These are phyloP conservation scores for Zelopaecilomyces penicillatus DNA, from an alignment of 2,329 filamentous ascomycete species.

Conservation along the genomic window DNA sequence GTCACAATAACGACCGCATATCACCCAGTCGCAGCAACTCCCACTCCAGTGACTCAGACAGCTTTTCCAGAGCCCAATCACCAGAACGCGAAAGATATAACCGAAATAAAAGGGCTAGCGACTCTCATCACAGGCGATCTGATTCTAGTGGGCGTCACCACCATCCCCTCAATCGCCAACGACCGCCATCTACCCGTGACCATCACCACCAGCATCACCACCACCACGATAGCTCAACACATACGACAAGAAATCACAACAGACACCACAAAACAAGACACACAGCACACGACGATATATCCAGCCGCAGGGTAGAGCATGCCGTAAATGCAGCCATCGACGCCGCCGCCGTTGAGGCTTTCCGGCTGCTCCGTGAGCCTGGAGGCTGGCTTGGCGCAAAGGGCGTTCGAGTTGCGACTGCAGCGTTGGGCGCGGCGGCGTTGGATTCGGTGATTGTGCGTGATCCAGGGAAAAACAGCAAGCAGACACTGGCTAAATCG, in stretches of 20 bases:
- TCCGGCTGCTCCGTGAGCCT: conserved; percentile 28
- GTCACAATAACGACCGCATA: background rate
- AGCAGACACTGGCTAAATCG: conserved; percentile 12
- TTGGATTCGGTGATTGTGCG: conserved; percentile 24
- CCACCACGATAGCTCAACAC: too few species aligned
- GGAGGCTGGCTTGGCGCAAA: conserved; percentile 31
- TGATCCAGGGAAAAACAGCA: conserved; percentile 11
- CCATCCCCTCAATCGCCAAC: background rate
- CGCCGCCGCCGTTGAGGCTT: conserved; percentile 30
- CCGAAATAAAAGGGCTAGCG: background rate
- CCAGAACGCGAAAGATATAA: background rate
- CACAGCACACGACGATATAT: background rate
- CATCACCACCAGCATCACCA: background rate
- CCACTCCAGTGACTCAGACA: background rate
- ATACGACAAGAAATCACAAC: background rate
- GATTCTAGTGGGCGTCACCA: background rate
- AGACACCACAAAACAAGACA: background rate
- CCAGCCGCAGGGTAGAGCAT: conserved; percentile 20
- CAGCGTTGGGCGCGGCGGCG: conserved; percentile 31
- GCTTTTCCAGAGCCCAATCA: too few species aligned
- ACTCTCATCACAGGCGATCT: background rate
- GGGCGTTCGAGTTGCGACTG: conserved; percentile 29
- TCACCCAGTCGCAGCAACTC: background rate
- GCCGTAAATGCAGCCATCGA: conserved; percentile 22
- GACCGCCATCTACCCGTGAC: background rate